Conservation (phyloP, 1,284 basidiomycete genomes). For the Moesziomyces antarcticus region DNA sequence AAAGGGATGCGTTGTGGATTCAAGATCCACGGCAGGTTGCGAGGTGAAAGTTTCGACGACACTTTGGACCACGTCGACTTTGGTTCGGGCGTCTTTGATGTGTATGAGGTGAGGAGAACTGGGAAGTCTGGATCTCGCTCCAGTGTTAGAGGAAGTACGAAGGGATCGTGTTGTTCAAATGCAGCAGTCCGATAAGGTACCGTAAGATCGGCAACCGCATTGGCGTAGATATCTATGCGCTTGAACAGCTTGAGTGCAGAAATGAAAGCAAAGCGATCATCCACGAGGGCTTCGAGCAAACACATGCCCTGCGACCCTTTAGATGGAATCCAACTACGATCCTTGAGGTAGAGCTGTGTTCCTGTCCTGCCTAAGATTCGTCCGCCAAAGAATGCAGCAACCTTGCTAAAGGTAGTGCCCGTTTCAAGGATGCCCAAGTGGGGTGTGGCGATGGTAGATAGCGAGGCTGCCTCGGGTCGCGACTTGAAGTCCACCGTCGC, state of each 20-base stretch:
- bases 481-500: conserved; percentile 20
- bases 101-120: conserved; percentile 13
- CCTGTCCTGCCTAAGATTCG: conserved; percentile 13
- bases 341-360: conserved; percentile 35
- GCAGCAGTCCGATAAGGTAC: conserved; percentile 58
- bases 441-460: conserved; percentile 84
- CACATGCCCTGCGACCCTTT: conserved; percentile 9
- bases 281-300: conserved; percentile 49
- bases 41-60: not conserved
- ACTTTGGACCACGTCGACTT: not conserved
- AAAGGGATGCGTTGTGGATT: conserved; percentile 51
- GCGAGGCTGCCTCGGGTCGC: conserved; percentile 62
- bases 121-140: conserved; percentile 27
- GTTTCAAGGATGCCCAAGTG: conserved; percentile 74
- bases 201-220: conserved; percentile 71
- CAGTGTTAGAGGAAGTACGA: conserved; percentile 16
- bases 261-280: conserved; percentile 78
- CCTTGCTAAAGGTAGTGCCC: conserved; percentile 71
- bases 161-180: conserved; percentile 47
- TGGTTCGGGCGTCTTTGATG: not conserved
- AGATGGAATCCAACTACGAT: conserved; percentile 38
- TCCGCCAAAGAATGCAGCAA: conserved; percentile 73
- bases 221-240: conserved; percentile 83
- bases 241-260: conserved; percentile 78
- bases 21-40: conserved; percentile 50